Base-by-base conservation (phyloP, 345 rosid species). In the Moringa oleifera region DNA sequence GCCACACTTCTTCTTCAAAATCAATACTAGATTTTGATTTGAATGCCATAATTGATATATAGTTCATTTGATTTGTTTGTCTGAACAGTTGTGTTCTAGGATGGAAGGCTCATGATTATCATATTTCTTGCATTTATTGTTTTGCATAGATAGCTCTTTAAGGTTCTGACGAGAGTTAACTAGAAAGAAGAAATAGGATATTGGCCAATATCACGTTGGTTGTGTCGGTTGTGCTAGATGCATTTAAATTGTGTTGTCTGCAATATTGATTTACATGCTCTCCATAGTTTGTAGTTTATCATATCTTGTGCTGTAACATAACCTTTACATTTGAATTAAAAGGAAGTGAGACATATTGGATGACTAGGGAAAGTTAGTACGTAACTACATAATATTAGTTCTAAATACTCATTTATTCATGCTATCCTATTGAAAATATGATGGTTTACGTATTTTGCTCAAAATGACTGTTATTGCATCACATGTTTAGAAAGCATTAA, bases 1-100 rank as follows among this genome's bases (percentile, higher is more conserved):
- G 25, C 45, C n/a, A 45, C 25, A 33, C 64, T 66, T 57, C 57
- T 57, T 22, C 49, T 51, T 33, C 24, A 22, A 33, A 23, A 46
- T 58, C 37, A 0, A 23, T 59, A 17, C 19, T 51, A 15, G 1
- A 19, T 23, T 28, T 28, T 25, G 9, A n/a, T 56, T 24, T 36
- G 50, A 53, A 20, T 55, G 21, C 58, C 17, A 55, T 49, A 2
- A 23, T 20, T 46, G 23, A 23, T 45, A 55, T 19, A 41, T 50
- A 50, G 5, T 28, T 28, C 33, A 28, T 28, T 3, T 28, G 33
- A 2, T 28, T 8, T 28, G 5, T 28, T 28, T 28, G 8, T 28
- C 33, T 41, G 17, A 41, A 41, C 47, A 2, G 8, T 28, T 28
- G 6, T 11, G 1, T 1, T 41, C 47, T 4, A 11, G 8, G 47